Evolutionary conservation across 768 basidiomycete species (phyloP).

Genomic region (Lactarius pseudohatsudake): DNA sequence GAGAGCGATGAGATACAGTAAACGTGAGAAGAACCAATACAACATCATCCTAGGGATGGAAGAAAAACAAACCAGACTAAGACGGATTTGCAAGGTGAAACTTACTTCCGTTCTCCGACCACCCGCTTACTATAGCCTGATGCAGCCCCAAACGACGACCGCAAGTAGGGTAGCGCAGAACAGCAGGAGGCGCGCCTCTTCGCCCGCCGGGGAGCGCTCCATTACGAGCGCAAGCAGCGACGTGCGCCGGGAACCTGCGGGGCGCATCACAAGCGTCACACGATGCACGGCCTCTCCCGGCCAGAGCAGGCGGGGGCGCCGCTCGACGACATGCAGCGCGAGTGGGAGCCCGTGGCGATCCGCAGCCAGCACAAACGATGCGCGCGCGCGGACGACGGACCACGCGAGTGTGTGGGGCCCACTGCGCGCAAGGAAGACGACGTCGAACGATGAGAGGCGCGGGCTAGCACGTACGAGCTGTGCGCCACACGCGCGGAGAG

Average conservation of each 20-base stretch:
- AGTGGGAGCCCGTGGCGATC: conserved; percentile 28
- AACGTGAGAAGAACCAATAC: neutral
- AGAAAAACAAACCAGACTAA: neutral
- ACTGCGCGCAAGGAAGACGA: conserved; percentile 60
- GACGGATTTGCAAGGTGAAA: neutral
- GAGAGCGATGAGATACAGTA: neutral
- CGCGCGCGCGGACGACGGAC: conserved; percentile 6
- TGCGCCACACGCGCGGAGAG: conserved; percentile 56
- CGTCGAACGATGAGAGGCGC: conserved; percentile 59
- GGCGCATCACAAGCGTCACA: conserved; percentile 21
- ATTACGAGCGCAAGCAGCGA: conserved; percentile 21
- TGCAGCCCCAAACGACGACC: conserved; percentile 23
- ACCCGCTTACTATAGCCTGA: neutral
- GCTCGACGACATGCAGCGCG: conserved; percentile 25
- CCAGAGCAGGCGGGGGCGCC: neutral
- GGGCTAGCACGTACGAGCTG: conserved; percentile 67
- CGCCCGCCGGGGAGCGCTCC: conserved; percentile 27
- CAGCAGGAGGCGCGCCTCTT: conserved; percentile 25
- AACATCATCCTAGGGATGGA: neutral
- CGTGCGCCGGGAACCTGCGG: conserved; percentile 15
- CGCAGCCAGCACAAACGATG: conserved; percentile 22
- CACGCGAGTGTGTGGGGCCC: conserved; percentile 34
- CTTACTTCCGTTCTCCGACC: neutral
- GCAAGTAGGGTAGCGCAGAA: conserved; percentile 17
- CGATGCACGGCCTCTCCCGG: conserved; percentile 4